Evolutionary conservation across 1,284 basidiomycete genomes (phyloP).

Genomic region (Tetrapyrgos nigripes): DNA sequence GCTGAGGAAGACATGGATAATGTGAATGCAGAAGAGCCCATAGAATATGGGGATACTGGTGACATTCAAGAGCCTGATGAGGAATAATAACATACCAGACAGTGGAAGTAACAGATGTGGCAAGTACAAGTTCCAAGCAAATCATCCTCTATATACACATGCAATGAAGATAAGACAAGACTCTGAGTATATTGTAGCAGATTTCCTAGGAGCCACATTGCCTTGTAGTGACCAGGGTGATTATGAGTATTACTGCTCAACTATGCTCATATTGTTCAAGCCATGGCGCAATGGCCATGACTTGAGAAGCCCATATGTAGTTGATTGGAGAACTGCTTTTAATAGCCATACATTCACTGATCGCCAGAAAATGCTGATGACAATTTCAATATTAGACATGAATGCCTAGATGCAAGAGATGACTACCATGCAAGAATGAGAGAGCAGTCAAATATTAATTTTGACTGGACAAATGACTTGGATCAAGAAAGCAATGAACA

Average conservation of each 20-base stretch:
- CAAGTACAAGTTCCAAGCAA: no score
- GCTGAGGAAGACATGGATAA: no score
- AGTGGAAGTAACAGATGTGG: no score
- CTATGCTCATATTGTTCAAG: conserved; percentile 31
- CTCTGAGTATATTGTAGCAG: not conserved
- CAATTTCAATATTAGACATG: no score
- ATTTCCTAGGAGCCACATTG: not conserved
- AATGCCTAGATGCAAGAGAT: no score
- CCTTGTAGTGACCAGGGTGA: conserved; percentile 5
- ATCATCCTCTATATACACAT: conserved; percentile 5
- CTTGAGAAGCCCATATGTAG: conserved; percentile 18
- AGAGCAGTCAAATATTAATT: conserved; percentile 33
- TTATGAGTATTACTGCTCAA: conserved; percentile 4
- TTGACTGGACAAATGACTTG: conserved; percentile 5
- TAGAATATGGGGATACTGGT: no score
- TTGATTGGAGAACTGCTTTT: conserved; percentile 30
- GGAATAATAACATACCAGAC: no score
- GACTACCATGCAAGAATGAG: conserved; percentile 33
- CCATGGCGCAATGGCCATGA: conserved; percentile 25
- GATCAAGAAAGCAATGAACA: no score
- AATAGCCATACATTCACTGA: conserved; percentile 16
- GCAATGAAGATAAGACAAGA: not conserved
- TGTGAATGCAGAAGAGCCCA: no score
- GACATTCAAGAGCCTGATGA: no score
- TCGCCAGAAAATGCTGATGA: conserved; percentile 21